Percentiles rank a stretch among this genome's conserved stretches.
These are phyloP conservation scores for Cladosporium sphaerospermum DNA, from an alignment of 2,329 filamentous ascomycete species.

Conservation along the genomic window DNA sequence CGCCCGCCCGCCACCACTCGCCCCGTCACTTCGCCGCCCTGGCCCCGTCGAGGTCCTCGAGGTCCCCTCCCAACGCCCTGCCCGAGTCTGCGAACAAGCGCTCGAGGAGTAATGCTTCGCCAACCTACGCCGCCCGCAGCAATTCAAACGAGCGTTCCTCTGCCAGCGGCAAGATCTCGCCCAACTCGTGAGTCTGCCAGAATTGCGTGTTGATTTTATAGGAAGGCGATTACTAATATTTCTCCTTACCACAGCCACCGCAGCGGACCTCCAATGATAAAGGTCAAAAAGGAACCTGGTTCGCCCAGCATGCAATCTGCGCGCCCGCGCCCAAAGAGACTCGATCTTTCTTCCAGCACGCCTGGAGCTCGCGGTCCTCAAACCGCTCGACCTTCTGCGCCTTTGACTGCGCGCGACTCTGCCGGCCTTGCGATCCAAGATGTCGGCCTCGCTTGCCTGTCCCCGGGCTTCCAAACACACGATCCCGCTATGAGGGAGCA, in stretches of 20 bases:
- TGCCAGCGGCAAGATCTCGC: conserved; percentile 49
- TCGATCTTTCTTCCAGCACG: conserved; percentile 62
- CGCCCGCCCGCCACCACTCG: conserved; percentile 32
- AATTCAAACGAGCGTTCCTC: conserved; percentile 25
- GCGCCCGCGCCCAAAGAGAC: conserved; percentile 67
- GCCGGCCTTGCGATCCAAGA: conserved; percentile 76
- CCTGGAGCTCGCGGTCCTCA: conserved; percentile 35
- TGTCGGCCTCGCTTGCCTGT: conserved; percentile 87
- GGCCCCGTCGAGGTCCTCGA: conserved; percentile 32
- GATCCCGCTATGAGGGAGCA: conserved; percentile 96
- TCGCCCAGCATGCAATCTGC: conserved; percentile 73
- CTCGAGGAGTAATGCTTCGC: conserved; percentile 31
- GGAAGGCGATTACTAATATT: neutral
- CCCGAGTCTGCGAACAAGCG: conserved; percentile 27
- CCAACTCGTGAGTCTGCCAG: conserved; percentile 42
- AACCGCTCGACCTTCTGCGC: conserved; percentile 56
- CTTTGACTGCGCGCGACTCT: conserved; percentile 68
- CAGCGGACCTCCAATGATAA: conserved; percentile 64
- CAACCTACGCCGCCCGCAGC: conserved; percentile 13
- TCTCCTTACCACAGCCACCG: conserved; percentile 41
- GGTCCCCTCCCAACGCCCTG: conserved; percentile 18
- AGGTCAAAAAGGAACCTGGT: conserved; percentile 92
- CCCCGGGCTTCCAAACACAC: conserved; percentile 91
- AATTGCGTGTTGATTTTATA: neutral
- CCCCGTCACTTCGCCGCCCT: conserved; percentile 40